A percentile compares a stretch with the other conserved stretches of the same genome.
Conservation (phyloP, 176 grass and related monocot species). For the Leersia perrieri region DNA sequence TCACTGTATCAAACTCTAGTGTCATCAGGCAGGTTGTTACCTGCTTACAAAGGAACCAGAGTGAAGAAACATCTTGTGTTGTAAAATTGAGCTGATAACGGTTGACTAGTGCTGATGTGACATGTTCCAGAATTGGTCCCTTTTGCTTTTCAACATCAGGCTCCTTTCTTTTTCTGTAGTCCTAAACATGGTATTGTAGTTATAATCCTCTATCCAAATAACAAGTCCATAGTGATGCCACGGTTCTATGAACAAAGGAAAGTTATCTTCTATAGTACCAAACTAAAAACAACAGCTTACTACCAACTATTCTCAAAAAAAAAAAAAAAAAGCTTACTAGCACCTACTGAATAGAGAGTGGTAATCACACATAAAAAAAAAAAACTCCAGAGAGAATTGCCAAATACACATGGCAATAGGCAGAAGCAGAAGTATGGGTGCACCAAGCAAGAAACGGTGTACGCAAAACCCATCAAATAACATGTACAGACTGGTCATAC, state of each 20-base stretch:
- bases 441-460: neutral
- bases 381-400: neutral
- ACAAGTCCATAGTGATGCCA: neutral
- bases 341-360: neutral
- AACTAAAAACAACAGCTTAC: slow-evolving; percentile 2
- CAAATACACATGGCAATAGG: neutral
- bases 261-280: neutral
- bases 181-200: slow-evolving; percentile 46
- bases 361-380: neutral
- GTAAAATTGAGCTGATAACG: slow-evolving; percentile 77
- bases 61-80: slow-evolving; percentile 73
- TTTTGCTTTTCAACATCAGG: slow-evolving; percentile 82
- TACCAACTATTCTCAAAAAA: too few relatives aligned
- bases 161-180: slow-evolving; percentile 72
- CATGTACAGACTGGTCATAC: neutral
- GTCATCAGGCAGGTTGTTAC: slow-evolving; percentile 30
- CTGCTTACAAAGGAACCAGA: slow-evolving; percentile 99
- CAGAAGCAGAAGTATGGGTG: neutral
- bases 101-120: slow-evolving; percentile 58
- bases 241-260: neutral
- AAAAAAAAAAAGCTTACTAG: neutral
- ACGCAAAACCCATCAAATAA: neutral
- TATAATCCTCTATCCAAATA: neutral
- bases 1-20: slow-evolving; percentile 17
- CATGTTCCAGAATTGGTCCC: slow-evolving; percentile 73